Evolutionary conservation across 1,284 basidiomycete species (phyloP).

Genomic region (Austropuccinia psidii): DNA sequence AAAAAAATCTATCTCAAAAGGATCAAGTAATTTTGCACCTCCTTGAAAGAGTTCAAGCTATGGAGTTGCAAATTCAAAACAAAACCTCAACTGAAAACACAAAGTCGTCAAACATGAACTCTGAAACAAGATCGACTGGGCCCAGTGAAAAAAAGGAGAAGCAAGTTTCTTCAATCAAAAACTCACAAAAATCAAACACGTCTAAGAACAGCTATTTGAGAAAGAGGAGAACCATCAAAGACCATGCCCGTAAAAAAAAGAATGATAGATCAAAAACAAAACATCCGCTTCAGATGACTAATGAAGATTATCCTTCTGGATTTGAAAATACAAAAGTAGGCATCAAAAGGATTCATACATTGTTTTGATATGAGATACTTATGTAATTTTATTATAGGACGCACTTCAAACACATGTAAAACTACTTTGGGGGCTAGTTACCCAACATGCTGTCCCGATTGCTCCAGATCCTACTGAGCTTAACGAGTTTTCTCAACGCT

Average conservation of each 20-base stretch:
- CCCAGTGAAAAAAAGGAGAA: neutral
- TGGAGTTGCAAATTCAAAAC: neutral
- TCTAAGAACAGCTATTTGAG: no score
- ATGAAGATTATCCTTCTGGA: neutral
- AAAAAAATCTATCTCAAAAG: neutral
- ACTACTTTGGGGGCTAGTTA: slow-evolving; percentile 9
- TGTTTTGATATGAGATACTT: neutral
- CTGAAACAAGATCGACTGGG: neutral
- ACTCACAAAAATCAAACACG: no score
- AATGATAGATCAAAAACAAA: no score
- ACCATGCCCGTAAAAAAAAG: no score
- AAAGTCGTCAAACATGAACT: no score
- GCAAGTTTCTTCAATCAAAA: neutral
- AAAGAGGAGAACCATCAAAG: no score
- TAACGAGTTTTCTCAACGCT: neutral
- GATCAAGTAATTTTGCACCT: neutral
- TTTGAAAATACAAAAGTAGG: slow-evolving; percentile 10
- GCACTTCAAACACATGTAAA: slow-evolving; percentile 13
- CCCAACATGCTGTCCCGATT: neutral
- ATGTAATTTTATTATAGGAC: neutral
- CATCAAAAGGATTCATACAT: no score
- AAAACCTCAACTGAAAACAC: neutral
- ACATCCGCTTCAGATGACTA: slow-evolving; percentile 7
- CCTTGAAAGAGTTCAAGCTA: neutral
- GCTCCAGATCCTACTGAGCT: neutral